Evolutionary conservation across 78 protist species (phyloP), one percentile per base, ranked within the genome.

Genomic region (Trichosphaerium sp.): DNA sequence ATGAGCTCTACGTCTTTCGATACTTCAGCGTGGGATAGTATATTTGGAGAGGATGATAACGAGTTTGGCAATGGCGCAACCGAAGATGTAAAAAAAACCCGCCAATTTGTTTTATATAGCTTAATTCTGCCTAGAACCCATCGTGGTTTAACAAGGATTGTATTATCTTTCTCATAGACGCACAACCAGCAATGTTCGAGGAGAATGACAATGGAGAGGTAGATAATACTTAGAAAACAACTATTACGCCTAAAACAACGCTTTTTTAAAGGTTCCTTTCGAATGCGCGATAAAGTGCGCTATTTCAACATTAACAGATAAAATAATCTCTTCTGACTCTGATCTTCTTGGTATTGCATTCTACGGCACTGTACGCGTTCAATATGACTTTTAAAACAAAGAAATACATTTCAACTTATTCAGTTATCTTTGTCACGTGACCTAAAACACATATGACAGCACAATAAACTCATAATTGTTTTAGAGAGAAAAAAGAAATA

Each of bases 81-180:
- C 18, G 75, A 39, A 3, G 38, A 52, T 21, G 14, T 21, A 52
- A 65, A 4, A n/a, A 48, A 8, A 35, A 61, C 40, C n/a, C n/a
- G n/a, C n/a, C n/a, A n/a, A n/a, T n/a, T n/a, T n/a, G n/a, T n/a
- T n/a, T n/a, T n/a, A n/a, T n/a, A n/a, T n/a, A n/a, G n/a, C n/a
- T n/a, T n/a, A n/a, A n/a, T n/a, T n/a, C n/a, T n/a, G n/a, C n/a
- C n/a, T n/a, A n/a, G n/a, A n/a, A n/a, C n/a, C n/a, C n/a, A n/a
- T n/a, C n/a, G n/a, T 62, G 61, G 31, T 32, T 65, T 10, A n/a
- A 44, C 7, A 54, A 74, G 54, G 86, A 80, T 35, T 52, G 63
- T 47, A 80, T 80, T 23, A 48, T 80, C 7, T 80, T 80, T 58
- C 69, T 80, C n/a, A 67, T 80, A 26, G 86, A 80, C 57, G 12